Evolutionary conservation across 805 yeast species (phyloP), one percentile per base, ranked within the genome.

Genomic region (Naumovozyma dairenensis): DNA sequence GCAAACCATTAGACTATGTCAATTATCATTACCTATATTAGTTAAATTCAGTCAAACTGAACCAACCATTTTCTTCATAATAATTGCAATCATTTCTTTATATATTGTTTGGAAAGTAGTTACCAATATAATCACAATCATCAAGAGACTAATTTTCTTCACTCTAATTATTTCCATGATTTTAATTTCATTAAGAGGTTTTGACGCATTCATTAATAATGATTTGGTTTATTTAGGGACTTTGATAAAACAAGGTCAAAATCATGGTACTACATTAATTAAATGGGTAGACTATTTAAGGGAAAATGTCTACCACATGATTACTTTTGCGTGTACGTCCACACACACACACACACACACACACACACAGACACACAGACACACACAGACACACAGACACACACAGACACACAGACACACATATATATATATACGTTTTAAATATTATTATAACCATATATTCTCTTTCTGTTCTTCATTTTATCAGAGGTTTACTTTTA

Each of bases 161-260:
- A 12, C 36, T 1, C 10, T 55, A 12, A 16, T 53, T 0, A 18
- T 49, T 2, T 10, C 52, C 0, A 43, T 34, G 4, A 28, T 49
- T 5, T 50, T 59, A 44, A 30, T 61, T 13, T 60, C 59, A 29
- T n/a, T 51, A 14, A 47, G 67, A 31, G 67, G 67, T 1, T 35
- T 46, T 8, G 47, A 45, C 9, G 48, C 42, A 15, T 43, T 49
- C 28, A 20, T 48, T 15, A 32, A 25, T 26, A 14, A 36, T 8
- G 57, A 51, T 32, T 10, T 52, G n/a, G 26, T 24, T 5, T 24
- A 24, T 14, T 24, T 24, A 24, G 8, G 8, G 6, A 12, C 8
- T 6, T 24, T 24, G 26, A 6, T 24, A 6, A 24, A 24, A 24
- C 26, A 24, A 24, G 26, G 26, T 5, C 7, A 24, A 12, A 24